Conservation (phyloP, 768 basidiomycete genomes). For the Leccinum aurantiacum region DNA sequence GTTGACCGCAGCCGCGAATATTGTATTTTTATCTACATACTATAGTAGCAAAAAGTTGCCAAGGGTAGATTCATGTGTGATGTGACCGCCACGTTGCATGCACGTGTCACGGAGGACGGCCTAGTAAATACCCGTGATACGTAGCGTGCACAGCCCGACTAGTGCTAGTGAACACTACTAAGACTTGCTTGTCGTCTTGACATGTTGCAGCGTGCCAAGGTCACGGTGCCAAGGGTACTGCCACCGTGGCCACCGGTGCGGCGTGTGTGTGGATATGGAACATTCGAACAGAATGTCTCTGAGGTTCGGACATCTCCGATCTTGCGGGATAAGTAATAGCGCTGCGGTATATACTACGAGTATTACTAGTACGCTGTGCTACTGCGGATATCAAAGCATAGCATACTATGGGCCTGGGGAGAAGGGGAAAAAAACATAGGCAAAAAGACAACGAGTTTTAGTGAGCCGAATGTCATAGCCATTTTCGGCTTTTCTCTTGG, state of each 20-base stretch:
- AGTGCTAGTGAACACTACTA: not conserved
- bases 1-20: too few relatives aligned
- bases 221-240: not conserved
- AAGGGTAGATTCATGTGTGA: not conserved
- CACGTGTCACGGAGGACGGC: not conserved
- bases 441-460: not conserved
- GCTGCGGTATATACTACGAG: not conserved
- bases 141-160: not conserved
- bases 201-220: not conserved
- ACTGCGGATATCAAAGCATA: not conserved
- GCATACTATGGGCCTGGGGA: not conserved
- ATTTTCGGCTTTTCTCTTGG: constrained; percentile 8
- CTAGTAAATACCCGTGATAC: too few relatives aligned
- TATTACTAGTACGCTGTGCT: not conserved
- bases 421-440: not conserved
- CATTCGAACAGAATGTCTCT: constrained; percentile 26
- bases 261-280: constrained; percentile 22
- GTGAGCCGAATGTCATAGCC: constrained; percentile 7
- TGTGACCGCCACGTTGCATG: not conserved
- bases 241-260: not conserved
- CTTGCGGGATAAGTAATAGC: not conserved
- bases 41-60: not conserved
- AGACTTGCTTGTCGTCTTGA: too few relatives aligned
- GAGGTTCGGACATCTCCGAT: constrained; percentile 19
- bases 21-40: not conserved